Evolutionary conservation across 2,329 filamentous ascomycete species (phyloP), one percentile per base, ranked within the genome.

Genomic region (Davidsoniella neocaledoniae): DNA sequence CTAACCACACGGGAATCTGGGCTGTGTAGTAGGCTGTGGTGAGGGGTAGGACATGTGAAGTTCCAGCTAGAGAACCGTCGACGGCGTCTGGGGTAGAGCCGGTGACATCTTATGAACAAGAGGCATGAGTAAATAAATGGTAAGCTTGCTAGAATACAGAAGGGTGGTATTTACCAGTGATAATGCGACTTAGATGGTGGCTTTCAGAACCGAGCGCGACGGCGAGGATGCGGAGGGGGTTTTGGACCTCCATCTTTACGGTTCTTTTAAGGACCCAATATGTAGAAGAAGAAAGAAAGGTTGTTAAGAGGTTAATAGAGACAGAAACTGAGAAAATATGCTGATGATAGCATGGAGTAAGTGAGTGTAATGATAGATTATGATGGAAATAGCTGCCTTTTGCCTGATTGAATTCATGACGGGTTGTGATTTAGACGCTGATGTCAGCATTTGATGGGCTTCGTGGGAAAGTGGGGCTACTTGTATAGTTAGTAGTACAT

Each of bases 1-100:
- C 79, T n/a, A 83, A 67, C 79, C 79, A 83, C 55, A 83, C 67
- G 41, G 79, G 77, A 3, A 83, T 66, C 0, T 66, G 66, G 48
- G 76, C 70, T 21, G 63, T 68, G 65, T 82, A 83, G 65, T 83
- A 83, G 12, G 66, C 57, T 17, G 77, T 83, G 53, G 68, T 67
- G 49, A 83, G 63, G 7, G 63, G 53, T 29, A 79, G 68, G 41
- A 63, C 60, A 57, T 81, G 78, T 14, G 77, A 77, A 33, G 69
- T 71, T 23, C 79, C 79, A 1, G 79, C 77, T 29, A 79, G 64
- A 2, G 68, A 65, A 2, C 64, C 58, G 6, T 60, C 62, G 14
- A 62, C 62, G 41, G 63, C 57, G 26, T 63, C 63, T 26, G 64
- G 72, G 17, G 60, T 58, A 3, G 63, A 62, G 46, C 73, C 73